Evolutionary conservation across 2,329 filamentous ascomycete genomes (phyloP), one percentile per base, ranked within the genome.

Genomic region (Xylariaceae sp.): DNA sequence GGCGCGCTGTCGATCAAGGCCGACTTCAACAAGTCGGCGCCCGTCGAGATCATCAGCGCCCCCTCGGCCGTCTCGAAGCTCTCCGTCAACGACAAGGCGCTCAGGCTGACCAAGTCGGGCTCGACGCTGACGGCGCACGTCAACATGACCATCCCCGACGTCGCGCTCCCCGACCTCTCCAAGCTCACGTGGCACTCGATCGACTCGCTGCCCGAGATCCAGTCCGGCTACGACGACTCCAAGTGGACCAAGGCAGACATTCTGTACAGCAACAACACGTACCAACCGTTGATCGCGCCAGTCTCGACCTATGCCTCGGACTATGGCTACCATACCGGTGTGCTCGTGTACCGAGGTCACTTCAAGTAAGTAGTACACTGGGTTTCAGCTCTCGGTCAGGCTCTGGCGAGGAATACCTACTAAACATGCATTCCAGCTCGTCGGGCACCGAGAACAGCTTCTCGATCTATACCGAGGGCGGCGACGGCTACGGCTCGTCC

Each of bases 291-390:
- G 2, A 86, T 36, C 16, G 37, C 83, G 0, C 76, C 81, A 0
- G 75, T 72, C 0, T 77, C 75, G 0, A 68, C 88, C 0, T 84
- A 80, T 48, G 68, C 67, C 1, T 73, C 73, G 6, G 83, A 89
- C 54, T 89, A 90, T 46, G 83, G 83, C 15, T 89, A 77, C 57
- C 68, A 85, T 53, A 70, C 77, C 0, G 83, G 83, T 3, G 72
- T 72, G 1, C 64, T 88, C 0, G 45, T 89, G 19, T 88, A 75
- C 63, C 73, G 83, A 2, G 83, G 82, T 0, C 68, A 77, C 43
- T 89, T 90, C 51, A 70, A 64, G n/a, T n/a, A n/a, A n/a, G n/a
- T n/a, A n/a, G n/a, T n/a, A n/a, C n/a, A n/a, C n/a, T n/a, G n/a
- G n/a, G n/a, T n/a, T n/a, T n/a, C n/a, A n/a, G n/a, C n/a, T n/a